Base-by-base conservation (phyloP, 164 flowering plant genomes). In the Malania oleifera region DNA sequence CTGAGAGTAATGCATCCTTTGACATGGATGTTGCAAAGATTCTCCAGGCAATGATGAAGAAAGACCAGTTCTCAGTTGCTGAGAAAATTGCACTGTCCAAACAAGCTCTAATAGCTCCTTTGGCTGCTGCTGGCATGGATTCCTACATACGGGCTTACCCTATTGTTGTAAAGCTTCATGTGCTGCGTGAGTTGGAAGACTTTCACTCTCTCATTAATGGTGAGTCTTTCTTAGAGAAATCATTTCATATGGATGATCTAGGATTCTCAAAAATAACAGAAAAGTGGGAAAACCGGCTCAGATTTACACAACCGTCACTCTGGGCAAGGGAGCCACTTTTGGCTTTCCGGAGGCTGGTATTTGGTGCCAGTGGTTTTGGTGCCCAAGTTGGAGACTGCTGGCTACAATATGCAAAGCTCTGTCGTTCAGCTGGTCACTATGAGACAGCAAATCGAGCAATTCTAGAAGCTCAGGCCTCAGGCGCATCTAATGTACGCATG, bases 71-170 rank as follows among this genome's bases (percentile, higher is more conserved):
- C 68, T 74, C 78, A n/a, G 96, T 91, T 75, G 76, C 82, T 50
- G 90, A 91, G 78, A 84, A 69, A 70, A 80, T 95, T 65, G 91
- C 91, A n/a, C 62, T 80, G 38, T 89, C 99, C 45, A 95, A 83
- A 75, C 97, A 91, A 74, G 82, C 96, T 62, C 68, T 95, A 56
- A 85, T 95, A 58, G 96, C 93, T 74, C 95, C 96, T 60, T 71
- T 95, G 38, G 97, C 98, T 68, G 99, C 99, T 71, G 99, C 99
- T 46, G 97, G 99, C 49, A 95, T 95, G 99, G 99, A 95, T 62
- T 95, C 99, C 27, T 95, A 95, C 51, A 66, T 61, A 37, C 81
- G 99, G 12, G 99, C 99, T 38, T 95, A 95, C 67, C 99, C 99
- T 39, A 82, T 81, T 67, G 70, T 80, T 50, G 95, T 95, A 44